A percentile compares a stretch with the other conserved stretches of the same genome.
These are phyloP conservation scores for Magnolia sinica DNA, from an alignment of 164 flowering plant species.

Conservation along the genomic window DNA sequence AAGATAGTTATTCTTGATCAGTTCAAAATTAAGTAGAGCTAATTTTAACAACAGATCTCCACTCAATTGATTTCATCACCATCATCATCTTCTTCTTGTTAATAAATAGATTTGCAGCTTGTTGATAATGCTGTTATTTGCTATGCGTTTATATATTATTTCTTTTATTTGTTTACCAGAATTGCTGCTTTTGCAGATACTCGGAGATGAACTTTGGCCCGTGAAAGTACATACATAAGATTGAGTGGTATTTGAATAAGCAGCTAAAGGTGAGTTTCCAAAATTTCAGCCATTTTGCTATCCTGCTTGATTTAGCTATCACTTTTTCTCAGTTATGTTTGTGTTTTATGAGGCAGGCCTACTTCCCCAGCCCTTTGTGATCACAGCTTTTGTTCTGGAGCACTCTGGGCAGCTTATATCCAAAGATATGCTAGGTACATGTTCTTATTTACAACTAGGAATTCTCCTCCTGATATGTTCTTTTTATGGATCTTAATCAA, in stretches of 20 bases:
- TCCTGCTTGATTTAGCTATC: slow-evolving; percentile 7
- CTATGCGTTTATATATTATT: background rate
- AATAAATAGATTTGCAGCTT: too few species aligned
- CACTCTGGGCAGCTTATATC: slow-evolving; percentile 59
- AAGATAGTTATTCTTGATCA: slow-evolving; percentile 9
- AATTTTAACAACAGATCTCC: too few species aligned
- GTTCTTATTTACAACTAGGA: background rate
- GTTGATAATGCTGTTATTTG: background rate
- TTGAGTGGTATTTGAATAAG: slow-evolving; percentile 41
- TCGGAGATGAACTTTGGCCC: slow-evolving; percentile 95
- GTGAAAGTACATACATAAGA: slow-evolving; percentile 42
- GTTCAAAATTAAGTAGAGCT: too few species aligned
- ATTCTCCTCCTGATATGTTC: slow-evolving; percentile 8
- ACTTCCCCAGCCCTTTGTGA: slow-evolving; percentile 61
- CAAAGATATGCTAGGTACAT: slow-evolving; percentile 55
- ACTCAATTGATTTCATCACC: too few species aligned
- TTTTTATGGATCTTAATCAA: too few species aligned
- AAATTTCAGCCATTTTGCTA: background rate
- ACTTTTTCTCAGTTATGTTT: slow-evolving; percentile 19
- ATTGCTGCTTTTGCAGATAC: slow-evolving; percentile 49
- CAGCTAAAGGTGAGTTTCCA: slow-evolving; percentile 32
- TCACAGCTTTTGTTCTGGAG: slow-evolving; percentile 61
- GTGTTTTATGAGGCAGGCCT: slow-evolving; percentile 42
- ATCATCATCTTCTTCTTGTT: too few species aligned
- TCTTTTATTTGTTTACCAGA: background rate